Evolutionary conservation across 2,329 filamentous ascomycete species (phyloP).

Genomic region (Penicillium fuscoglaucum): DNA sequence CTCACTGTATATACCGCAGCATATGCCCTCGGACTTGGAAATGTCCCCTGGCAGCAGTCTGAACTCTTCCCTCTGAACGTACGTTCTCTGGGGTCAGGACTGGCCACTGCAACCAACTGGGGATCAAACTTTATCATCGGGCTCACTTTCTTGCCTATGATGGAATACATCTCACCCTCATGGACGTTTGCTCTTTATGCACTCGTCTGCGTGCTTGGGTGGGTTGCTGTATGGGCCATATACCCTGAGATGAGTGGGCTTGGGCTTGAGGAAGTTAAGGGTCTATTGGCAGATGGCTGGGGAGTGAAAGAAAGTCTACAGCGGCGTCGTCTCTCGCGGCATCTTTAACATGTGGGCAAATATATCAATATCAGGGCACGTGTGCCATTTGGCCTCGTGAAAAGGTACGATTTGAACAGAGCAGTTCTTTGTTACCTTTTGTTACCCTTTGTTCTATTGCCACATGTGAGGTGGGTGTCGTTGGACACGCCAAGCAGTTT

Average conservation of each 20-base stretch:
- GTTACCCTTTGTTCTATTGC: not conserved
- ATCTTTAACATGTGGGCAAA: not conserved
- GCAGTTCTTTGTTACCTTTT: not conserved
- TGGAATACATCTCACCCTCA: conserved; percentile 70
- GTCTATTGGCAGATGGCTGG: conserved; percentile 70
- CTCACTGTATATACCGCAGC: conserved; percentile 82
- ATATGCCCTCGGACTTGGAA: conserved; percentile 85
- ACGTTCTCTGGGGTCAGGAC: conserved; percentile 61
- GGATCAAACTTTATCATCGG: conserved; percentile 81
- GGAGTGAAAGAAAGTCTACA: conserved; percentile 58
- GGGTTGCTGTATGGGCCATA: conserved; percentile 66
- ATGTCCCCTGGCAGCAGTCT: conserved; percentile 94
- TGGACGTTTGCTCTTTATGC: conserved; percentile 85
- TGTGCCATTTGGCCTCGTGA: not conserved
- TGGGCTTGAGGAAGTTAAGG: conserved; percentile 75
- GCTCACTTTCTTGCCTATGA: conserved; percentile 82
- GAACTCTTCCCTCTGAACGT: conserved; percentile 76
- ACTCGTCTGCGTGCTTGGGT: conserved; percentile 65
- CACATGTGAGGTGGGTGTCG: not conserved
- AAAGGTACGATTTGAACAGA: not conserved
- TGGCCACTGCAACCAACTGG: conserved; percentile 80
- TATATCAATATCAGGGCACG: not conserved
- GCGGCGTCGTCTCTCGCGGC: conserved; percentile 3
- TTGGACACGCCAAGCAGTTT: not conserved
- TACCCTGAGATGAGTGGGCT: conserved; percentile 87